A percentile compares a stretch with the other conserved stretches of the same genome.
Conservation (phyloP, 768 basidiomycete species). For the Calocybe cyanea region DNA sequence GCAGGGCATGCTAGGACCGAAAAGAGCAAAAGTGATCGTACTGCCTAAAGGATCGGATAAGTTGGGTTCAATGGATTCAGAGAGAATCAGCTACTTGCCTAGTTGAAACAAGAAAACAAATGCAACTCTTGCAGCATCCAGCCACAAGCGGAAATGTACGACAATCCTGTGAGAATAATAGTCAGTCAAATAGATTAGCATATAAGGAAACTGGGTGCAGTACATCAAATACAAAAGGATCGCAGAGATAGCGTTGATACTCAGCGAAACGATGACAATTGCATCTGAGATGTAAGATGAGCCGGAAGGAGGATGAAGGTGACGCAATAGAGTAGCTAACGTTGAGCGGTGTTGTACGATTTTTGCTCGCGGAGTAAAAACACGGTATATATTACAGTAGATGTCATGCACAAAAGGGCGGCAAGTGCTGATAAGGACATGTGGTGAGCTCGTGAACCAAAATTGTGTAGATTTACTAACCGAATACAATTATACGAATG, state of each 20-base stretch:
- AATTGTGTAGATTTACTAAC: slow-evolving; percentile 20
- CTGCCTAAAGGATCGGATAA: slow-evolving; percentile 20
- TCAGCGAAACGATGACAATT: slow-evolving; percentile 27
- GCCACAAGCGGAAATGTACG: slow-evolving; percentile 33
- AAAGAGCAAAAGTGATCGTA: slow-evolving; percentile 26
- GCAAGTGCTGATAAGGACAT: slow-evolving; percentile 23
- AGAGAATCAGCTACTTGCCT: slow-evolving; percentile 17
- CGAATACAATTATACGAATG: slow-evolving; percentile 28
- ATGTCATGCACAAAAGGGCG: slow-evolving; percentile 27
- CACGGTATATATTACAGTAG: slow-evolving; percentile 29
- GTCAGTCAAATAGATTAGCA: background rate
- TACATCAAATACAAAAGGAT: slow-evolving; percentile 36
- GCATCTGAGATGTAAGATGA: slow-evolving; percentile 21
- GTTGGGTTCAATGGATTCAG: background rate
- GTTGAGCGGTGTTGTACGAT: slow-evolving; percentile 26
- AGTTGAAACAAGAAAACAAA: slow-evolving; percentile 29
- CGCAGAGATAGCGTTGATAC: slow-evolving; percentile 27
- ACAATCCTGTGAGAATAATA: slow-evolving; percentile 29
- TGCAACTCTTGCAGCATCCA: slow-evolving; percentile 30
- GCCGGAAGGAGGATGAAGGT: background rate
- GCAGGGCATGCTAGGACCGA: slow-evolving; percentile 30
- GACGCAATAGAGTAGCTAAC: slow-evolving; percentile 17
- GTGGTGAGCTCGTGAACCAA: background rate
- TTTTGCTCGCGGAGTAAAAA: slow-evolving; percentile 33
- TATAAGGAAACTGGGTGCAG: background rate